Base-by-base conservation (phyloP, 805 yeast genomes). In the Saccharomycopsis sp. region DNA sequence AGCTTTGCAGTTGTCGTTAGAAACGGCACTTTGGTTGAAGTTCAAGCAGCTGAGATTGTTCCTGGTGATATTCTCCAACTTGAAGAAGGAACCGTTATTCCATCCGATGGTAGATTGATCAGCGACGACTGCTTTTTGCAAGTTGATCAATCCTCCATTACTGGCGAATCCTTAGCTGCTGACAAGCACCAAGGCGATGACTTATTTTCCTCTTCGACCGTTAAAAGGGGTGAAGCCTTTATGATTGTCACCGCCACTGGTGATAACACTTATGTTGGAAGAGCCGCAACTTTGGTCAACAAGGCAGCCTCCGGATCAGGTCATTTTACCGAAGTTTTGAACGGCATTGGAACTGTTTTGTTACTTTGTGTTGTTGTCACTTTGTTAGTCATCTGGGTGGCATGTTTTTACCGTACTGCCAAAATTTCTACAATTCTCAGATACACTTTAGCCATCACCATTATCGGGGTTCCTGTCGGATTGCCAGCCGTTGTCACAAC, bases 381-480 rank as follows among this genome's bases (percentile, higher is more conserved):
- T 62, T 83, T 90, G 73, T 78, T 90, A 72, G 79, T 89, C 67
- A 94, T 91, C 71, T 90, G 97, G 97, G 79, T 80, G 70, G 89
- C 96, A 73, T 79, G 88, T 78, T 89, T 90, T 90, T 90, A 90
- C 85, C 84, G 97, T 79, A 81, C 95, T 67, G 84, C 81, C 73
- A 80, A 78, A 72, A 89, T 90, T 73, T 96, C 90, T 70, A 79
- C 83, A 68, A 87, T 90, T 78, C 81, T 90, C 75, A 83, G 96
- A 79, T 87, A 83, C 86, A 86, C 96, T 68, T 79, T 90, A 73
- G 97, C 96, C 68, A 89, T 90, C 75, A 90, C 96, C 79, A 89
- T 90, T 77, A 85, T 90, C 69, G 97, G 97, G 85, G 97, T 90
- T 68, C 97, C 97, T 74, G 97, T 90, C 67, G 97, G 97, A 87